phyloP scores from a whole-genome alignment of 1,139 yeast genomes.

The Scheffersomyces lignicola region DNA sequence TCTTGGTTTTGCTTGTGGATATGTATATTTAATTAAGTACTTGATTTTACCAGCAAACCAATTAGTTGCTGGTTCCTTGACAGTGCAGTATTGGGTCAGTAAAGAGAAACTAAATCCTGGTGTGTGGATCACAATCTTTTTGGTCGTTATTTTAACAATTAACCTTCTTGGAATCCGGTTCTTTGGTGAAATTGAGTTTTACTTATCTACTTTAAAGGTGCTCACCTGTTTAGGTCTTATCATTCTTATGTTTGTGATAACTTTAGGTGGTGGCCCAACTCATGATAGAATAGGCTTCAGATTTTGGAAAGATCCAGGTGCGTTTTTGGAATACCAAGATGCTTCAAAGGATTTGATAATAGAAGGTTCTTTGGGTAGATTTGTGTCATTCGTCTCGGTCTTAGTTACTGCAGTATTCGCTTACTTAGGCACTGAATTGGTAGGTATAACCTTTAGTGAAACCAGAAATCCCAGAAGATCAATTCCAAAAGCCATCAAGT shows the following conservation, averaged over 20 bases:
- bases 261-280: constrained; percentile 61
- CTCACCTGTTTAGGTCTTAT: constrained; percentile 57
- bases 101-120: constrained; percentile 52
- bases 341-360: constrained; percentile 21
- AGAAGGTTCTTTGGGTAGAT: constrained; percentile 35
- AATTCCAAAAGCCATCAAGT: constrained; percentile 74
- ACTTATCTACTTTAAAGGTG: constrained; percentile 62
- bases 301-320: constrained; percentile 66
- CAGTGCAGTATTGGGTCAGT: constrained; percentile 62
- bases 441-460: constrained; percentile 72
- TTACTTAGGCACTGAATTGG: constrained; percentile 73
- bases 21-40: constrained; percentile 57
- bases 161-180: constrained; percentile 62
- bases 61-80: constrained; percentile 58
- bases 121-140: constrained; percentile 57
- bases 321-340: constrained; percentile 50
- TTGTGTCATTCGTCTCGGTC: constrained; percentile 65
- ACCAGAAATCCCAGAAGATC: constrained; percentile 72
- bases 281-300: constrained; percentile 66
- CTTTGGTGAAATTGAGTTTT: constrained; percentile 71
- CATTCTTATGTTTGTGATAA: constrained; percentile 46
- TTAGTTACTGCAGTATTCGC: constrained; percentile 77
- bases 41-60: constrained; percentile 67
- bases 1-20: constrained; percentile 75
- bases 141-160: constrained; percentile 45